Conservation (phyloP, 2,329 filamentous ascomycete species). For the Mycocentrospora acerina region DNA sequence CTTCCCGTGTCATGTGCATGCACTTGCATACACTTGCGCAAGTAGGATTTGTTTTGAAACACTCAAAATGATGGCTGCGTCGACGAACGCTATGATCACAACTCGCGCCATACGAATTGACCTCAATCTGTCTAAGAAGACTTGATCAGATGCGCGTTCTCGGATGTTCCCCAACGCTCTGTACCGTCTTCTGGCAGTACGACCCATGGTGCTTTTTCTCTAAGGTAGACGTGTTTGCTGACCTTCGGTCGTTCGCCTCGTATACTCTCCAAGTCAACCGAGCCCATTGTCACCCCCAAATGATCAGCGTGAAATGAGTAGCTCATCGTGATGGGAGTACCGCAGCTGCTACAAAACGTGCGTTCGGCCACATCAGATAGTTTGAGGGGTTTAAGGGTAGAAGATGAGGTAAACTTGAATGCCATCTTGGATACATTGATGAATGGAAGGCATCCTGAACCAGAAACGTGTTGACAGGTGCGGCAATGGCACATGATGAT, state of each 20-base stretch:
- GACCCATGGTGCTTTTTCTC: constrained; percentile 41
- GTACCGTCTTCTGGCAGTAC: constrained; percentile 31
- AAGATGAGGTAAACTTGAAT: constrained; percentile 37
- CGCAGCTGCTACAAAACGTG: constrained; percentile 50
- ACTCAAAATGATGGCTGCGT: no score
- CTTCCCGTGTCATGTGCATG: no score
- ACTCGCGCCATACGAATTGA: no score
- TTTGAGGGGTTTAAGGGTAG: constrained; percentile 34
- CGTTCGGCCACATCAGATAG: constrained; percentile 47
- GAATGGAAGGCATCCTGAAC: constrained; percentile 50
- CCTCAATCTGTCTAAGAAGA: background rate
- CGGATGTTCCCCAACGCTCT: constrained; percentile 22
- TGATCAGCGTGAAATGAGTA: constrained; percentile 37
- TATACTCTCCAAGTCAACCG: constrained; percentile 46
- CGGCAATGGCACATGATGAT: constrained; percentile 51
- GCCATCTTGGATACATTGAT: constrained; percentile 37
- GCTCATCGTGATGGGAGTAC: constrained; percentile 49
- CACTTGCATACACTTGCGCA: no score
- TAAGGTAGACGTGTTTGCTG: constrained; percentile 48
- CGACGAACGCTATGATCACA: no score
- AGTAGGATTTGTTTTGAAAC: no score
- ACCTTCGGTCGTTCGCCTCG: constrained; percentile 32
- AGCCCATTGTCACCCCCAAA: constrained; percentile 43
- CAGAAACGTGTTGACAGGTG: constrained; percentile 53
- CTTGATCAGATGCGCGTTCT: constrained; percentile 18